These are phyloP conservation scores for Aspergillus wentii DNA, from an alignment of 495 filamentous ascomycete genomes.

Conservation along the genomic window DNA sequence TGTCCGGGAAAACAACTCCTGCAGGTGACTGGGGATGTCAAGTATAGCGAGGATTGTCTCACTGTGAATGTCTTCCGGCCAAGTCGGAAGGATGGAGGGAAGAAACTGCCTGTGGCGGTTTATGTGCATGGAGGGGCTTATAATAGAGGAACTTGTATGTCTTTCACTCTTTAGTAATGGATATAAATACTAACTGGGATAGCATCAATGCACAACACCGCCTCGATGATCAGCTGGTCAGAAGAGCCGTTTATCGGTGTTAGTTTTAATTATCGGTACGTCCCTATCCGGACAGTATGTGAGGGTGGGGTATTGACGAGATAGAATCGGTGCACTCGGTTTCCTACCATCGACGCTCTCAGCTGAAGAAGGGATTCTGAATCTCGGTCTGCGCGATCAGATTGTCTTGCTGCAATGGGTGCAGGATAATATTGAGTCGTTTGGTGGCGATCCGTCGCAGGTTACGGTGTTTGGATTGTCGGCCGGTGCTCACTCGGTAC, in stretches of 20 bases:
- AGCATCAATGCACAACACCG: slow-evolving; percentile 32
- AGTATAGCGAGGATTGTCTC: slow-evolving; percentile 49
- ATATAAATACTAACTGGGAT: not conserved
- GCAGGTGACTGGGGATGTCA: slow-evolving; percentile 12
- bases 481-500: slow-evolving; percentile 58
- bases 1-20: slow-evolving; percentile 12
- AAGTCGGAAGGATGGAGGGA: slow-evolving; percentile 21
- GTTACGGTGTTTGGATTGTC: slow-evolving; percentile 61
- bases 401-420: slow-evolving; percentile 56
- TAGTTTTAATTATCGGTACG: slow-evolving; percentile 51
- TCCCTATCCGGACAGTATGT: too few relatives aligned
- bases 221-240: slow-evolving; percentile 52
- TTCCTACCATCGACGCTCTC: slow-evolving; percentile 52
- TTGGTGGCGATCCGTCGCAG: slow-evolving; percentile 59
- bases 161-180: not conserved
- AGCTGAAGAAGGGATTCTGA: slow-evolving; percentile 50
- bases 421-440: slow-evolving; percentile 48
- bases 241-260: slow-evolving; percentile 51
- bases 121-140: slow-evolving; percentile 44
- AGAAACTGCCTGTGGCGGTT: slow-evolving; percentile 53
- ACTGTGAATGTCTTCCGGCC: slow-evolving; percentile 51
- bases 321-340: slow-evolving; percentile 56
- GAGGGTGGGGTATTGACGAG: not conserved
- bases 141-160: slow-evolving; percentile 24
- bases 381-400: slow-evolving; percentile 62